Conservation (phyloP, 2,329 filamentous ascomycete genomes). For the Aspergillus clavatus region DNA sequence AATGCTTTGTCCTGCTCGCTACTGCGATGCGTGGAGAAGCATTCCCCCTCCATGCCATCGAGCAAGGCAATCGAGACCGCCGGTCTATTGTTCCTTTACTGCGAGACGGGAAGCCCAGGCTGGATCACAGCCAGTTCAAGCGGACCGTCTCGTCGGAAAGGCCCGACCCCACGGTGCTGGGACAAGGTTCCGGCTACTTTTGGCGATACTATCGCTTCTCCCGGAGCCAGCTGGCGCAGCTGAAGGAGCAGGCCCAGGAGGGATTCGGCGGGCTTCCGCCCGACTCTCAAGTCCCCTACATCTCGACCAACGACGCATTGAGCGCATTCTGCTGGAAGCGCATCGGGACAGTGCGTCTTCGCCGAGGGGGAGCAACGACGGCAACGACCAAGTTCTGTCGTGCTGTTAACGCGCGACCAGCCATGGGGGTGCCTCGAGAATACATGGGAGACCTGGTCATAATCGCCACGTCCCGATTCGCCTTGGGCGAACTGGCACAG, state of each 20-base stretch:
- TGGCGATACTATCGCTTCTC: constrained; percentile 13
- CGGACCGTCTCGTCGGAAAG: neutral
- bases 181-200: neutral
- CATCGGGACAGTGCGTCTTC: constrained; percentile 7
- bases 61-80: constrained; percentile 17
- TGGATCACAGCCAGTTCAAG: constrained; percentile 11
- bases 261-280: neutral
- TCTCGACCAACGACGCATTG: constrained; percentile 18
- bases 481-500: neutral
- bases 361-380: neutral
- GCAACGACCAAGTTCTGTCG: constrained; percentile 12
- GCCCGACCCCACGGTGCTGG: neutral
- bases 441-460: constrained; percentile 22
- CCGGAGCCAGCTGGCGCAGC: neutral
- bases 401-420: constrained; percentile 17
- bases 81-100: constrained; percentile 13
- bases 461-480: constrained; percentile 7
- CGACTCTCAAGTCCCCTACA: too few species aligned
- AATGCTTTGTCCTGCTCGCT: constrained; percentile 15
- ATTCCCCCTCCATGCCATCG: constrained; percentile 9
- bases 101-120: constrained; percentile 4
- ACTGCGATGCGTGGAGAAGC: constrained; percentile 5
- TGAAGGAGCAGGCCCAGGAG: constrained; percentile 1
- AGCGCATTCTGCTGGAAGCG: constrained; percentile 19
- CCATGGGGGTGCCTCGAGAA: constrained; percentile 9